These are phyloP conservation scores for Gaultheria prostrata DNA, from an alignment of 148 eudicot species.

Conservation along the genomic window DNA sequence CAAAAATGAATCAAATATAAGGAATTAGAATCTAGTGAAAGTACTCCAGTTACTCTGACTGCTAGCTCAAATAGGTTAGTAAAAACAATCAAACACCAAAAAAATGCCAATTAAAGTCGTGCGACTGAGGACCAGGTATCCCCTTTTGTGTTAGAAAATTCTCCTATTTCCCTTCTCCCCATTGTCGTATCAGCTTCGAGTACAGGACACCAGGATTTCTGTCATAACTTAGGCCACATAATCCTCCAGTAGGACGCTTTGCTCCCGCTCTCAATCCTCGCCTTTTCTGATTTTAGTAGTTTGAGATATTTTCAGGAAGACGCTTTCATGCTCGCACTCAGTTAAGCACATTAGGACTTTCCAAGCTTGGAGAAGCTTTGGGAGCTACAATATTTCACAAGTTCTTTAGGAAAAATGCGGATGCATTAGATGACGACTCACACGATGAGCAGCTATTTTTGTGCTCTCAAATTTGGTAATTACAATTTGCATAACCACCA, in stretches of 20 bases:
- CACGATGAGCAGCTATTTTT: not conserved
- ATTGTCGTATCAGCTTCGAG: not conserved
- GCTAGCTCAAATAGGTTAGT: too few species aligned
- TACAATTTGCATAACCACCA: not conserved
- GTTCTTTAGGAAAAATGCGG: not conserved
- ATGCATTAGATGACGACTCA: not conserved
- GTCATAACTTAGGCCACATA: not conserved
- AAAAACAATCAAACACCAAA: not conserved
- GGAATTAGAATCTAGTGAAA: not conserved
- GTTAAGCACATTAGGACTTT: not conserved
- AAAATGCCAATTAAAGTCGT: too few species aligned
- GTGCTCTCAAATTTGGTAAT: not conserved
- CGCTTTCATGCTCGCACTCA: not conserved
- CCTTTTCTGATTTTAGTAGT: not conserved
- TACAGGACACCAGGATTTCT: not conserved
- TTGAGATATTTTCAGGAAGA: not conserved
- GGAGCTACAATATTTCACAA: not conserved
- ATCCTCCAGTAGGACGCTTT: not conserved
- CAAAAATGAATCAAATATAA: not conserved
- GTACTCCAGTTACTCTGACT: too few species aligned
- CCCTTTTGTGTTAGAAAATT: not conserved
- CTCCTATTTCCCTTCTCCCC: not conserved
- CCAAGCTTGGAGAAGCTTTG: not conserved
- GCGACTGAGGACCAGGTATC: too few species aligned
- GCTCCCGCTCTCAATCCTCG: not conserved